These are phyloP conservation scores for Salix arbutifolia DNA, from an alignment of 345 rosid genomes.

Conservation along the genomic window DNA sequence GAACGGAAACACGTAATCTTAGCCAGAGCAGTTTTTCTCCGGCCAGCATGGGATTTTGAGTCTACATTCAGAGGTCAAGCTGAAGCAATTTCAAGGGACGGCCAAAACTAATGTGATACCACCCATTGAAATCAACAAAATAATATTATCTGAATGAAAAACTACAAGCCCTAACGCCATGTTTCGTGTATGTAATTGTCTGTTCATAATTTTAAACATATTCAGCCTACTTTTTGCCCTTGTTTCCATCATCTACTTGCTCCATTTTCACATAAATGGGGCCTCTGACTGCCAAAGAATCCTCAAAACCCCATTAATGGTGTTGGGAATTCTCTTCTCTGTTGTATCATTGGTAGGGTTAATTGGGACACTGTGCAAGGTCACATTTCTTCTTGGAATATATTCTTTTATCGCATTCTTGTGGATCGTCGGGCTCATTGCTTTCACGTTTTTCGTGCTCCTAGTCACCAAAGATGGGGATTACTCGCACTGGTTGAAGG, in stretches of 20 bases:
- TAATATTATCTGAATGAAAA: too few species aligned
- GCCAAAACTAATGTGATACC: too few species aligned
- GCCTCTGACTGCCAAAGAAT: constrained; percentile 13
- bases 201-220: constrained; percentile 1
- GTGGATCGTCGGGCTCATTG: background rate
- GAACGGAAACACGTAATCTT: too few species aligned
- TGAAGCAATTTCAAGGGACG: too few species aligned
- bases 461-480: background rate
- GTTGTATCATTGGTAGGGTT: background rate
- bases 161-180: background rate
- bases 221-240: constrained; percentile 5
- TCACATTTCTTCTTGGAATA: too few species aligned
- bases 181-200: constrained; percentile 17
- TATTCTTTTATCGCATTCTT: too few species aligned
- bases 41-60: too few species aligned
- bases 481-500: background rate
- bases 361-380: background rate
- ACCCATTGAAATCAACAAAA: too few species aligned
- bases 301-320: background rate
- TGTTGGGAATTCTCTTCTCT: background rate
- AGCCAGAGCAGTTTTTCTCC: too few species aligned
- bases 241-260: background rate
- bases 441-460: too few species aligned
- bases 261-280: constrained; percentile 7
- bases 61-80: too few species aligned